phyloP scores from a whole-genome alignment of 208 protist species.

The Trypanosoma cruzi region DNA sequence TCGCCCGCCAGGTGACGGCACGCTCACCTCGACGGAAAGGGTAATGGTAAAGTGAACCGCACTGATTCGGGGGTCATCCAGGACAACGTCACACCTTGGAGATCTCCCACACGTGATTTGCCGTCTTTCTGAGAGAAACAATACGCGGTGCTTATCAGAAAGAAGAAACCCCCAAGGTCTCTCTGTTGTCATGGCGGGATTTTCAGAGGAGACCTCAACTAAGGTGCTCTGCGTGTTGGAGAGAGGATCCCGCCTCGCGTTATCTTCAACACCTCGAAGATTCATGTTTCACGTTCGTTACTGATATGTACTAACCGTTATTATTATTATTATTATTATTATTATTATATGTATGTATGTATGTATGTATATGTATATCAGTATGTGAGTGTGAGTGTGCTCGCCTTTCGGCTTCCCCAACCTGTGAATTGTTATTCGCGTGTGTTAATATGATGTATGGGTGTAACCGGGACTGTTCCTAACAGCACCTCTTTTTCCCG shows the following conservation, averaged over 20 bases:
- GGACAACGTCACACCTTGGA: constrained; percentile 37
- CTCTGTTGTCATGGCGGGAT: background rate
- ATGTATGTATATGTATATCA: too few relatives aligned
- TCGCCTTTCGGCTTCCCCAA: too few relatives aligned
- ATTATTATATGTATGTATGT: background rate
- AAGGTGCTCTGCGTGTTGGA: constrained; percentile 10
- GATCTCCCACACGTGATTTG: constrained; percentile 52
- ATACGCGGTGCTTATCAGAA: constrained; percentile 45
- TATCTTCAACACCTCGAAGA: background rate
- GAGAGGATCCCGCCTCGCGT: background rate
- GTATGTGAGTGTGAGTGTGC: too few relatives aligned
- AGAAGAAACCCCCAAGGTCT: constrained; percentile 53
- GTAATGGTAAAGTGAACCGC: constrained; percentile 58
- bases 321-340: background rate
- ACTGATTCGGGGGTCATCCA: constrained; percentile 47
- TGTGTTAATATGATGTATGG: background rate
- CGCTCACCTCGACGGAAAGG: constrained; percentile 41
- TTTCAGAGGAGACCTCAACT: background rate
- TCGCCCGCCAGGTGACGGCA: constrained; percentile 13
- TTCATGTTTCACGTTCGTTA: background rate
- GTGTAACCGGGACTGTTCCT: background rate
- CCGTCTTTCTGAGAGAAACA: constrained; percentile 36
- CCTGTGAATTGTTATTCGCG: background rate
- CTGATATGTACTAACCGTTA: background rate
- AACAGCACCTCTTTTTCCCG: background rate